These are phyloP conservation scores for Fusarium torulosum DNA, from an alignment of 2,329 filamentous ascomycete species.

Conservation along the genomic window DNA sequence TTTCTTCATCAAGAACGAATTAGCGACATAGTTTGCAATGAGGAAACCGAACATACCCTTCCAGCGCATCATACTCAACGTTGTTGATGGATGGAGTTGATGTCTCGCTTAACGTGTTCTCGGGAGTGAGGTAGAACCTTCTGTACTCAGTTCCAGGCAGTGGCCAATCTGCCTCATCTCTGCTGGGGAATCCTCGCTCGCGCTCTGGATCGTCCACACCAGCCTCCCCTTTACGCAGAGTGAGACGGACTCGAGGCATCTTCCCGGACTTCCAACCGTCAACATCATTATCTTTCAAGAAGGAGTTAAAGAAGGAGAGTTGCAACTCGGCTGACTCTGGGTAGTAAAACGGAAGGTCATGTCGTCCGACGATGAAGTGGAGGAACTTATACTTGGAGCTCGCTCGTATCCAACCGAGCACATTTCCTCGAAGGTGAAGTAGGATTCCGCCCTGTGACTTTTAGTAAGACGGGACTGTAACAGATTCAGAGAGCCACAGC, in stretches of 20 bases:
- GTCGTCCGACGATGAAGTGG: conserved; percentile 75
- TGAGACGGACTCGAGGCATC: conserved; percentile 69
- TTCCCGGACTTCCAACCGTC: conserved; percentile 70
- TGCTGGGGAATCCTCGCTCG: conserved; percentile 66
- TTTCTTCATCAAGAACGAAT: conserved; percentile 54
- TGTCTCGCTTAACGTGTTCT: conserved; percentile 50
- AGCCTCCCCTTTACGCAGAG: conserved; percentile 73
- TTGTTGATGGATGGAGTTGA: conserved; percentile 48
- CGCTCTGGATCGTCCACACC: conserved; percentile 73
- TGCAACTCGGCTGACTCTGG: conserved; percentile 75
- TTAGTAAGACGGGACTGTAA: neutral
- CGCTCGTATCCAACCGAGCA: conserved; percentile 72
- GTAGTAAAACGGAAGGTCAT: conserved; percentile 80
- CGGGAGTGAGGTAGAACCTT: conserved; percentile 68
- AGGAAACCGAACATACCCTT: conserved; percentile 55
- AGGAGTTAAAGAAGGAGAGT: conserved; percentile 75
- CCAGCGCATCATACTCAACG: conserved; percentile 14
- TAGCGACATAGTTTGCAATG: conserved; percentile 44
- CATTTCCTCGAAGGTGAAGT: conserved; percentile 77
- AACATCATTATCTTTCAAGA: conserved; percentile 74
- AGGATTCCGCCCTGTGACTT: conserved; percentile 58
- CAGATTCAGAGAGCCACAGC: too few relatives aligned
- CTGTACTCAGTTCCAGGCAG: conserved; percentile 74
- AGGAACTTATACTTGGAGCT: conserved; percentile 76
- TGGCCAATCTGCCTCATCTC: conserved; percentile 74